Conservation (phyloP, 495 filamentous ascomycete species). For the Podospora pseudocomata region DNA sequence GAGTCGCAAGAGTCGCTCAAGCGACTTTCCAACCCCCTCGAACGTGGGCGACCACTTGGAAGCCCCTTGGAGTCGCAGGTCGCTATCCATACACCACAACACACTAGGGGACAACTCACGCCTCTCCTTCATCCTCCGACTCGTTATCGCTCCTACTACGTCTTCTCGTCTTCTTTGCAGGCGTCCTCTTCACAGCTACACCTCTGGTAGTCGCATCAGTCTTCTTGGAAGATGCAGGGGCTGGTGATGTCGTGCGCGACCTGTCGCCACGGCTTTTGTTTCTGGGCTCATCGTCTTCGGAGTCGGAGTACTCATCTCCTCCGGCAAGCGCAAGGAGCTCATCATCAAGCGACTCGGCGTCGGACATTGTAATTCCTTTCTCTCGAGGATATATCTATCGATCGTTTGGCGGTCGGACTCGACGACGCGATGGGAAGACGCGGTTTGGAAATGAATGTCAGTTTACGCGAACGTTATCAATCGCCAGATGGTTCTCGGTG, state of each 20-base stretch:
- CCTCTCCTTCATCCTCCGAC: slow-evolving; percentile 76
- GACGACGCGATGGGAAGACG: slow-evolving; percentile 8
- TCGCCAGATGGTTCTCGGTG: not conserved
- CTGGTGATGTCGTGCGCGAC: slow-evolving; percentile 35
- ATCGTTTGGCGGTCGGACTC: not conserved
- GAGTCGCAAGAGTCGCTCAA: not conserved
- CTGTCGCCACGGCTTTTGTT: slow-evolving; percentile 25
- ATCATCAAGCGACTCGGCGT: slow-evolving; percentile 60
- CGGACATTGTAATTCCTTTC: slow-evolving; percentile 50
- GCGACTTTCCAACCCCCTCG: not conserved
- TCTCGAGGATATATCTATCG: not conserved
- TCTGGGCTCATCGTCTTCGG: slow-evolving; percentile 38
- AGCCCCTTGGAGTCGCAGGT: not conserved
- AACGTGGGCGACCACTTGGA: not conserved
- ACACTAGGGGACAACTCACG: slow-evolving; percentile 56
- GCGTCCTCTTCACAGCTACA: slow-evolving; percentile 46
- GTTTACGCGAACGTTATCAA: not conserved
- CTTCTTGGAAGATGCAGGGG: slow-evolving; percentile 30
- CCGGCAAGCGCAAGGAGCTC: slow-evolving; percentile 86
- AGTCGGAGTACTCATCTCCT: slow-evolving; percentile 51
- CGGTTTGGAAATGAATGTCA: not conserved
- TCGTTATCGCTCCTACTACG: slow-evolving; percentile 54
- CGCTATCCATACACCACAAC: not conserved
- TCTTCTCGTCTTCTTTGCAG: slow-evolving; percentile 44
- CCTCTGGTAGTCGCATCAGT: slow-evolving; percentile 32